phyloP scores from a whole-genome alignment of 2,329 filamentous ascomycete genomes.

The Claviceps spartinae region DNA sequence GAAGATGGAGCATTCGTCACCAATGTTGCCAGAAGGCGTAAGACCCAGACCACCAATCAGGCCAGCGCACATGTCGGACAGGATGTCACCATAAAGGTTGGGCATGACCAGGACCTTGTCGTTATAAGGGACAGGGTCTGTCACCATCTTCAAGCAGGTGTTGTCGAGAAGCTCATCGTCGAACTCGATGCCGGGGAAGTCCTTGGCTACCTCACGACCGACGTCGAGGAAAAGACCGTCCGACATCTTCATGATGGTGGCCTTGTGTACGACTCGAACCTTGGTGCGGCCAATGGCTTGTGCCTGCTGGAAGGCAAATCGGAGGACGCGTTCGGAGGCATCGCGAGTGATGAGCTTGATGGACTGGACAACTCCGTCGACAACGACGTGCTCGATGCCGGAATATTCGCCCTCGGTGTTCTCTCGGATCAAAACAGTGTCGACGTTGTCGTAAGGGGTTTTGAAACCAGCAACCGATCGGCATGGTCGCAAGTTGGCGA shows the following conservation, averaged over 20 bases:
- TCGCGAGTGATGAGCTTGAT: constrained; percentile 98
- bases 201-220: constrained; percentile 75
- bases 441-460: constrained; percentile 93
- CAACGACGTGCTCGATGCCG: constrained; percentile 95
- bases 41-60: constrained; percentile 95
- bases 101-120: constrained; percentile 98
- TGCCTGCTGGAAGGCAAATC: constrained; percentile 97
- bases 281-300: constrained; percentile 86
- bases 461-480: constrained; percentile 94
- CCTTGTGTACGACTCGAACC: constrained; percentile 98
- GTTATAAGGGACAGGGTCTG: constrained; percentile 91
- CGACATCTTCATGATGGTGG: constrained; percentile 99
- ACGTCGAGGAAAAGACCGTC: constrained; percentile 94
- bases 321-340: constrained; percentile 87
- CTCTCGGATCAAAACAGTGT: constrained; percentile 96
- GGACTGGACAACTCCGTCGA: constrained; percentile 95
- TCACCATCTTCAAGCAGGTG: constrained; percentile 97
- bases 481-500: constrained; percentile 97
- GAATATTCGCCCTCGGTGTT: constrained; percentile 99
- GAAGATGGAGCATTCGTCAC: constrained; percentile 98
- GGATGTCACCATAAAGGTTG: constrained; percentile 98
- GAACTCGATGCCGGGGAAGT: constrained; percentile 92
- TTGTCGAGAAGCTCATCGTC: constrained; percentile 98
- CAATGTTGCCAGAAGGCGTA: constrained; percentile 96
- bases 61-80: constrained; percentile 98